Evolutionary conservation across 2,329 filamentous ascomycete genomes (phyloP).

Genomic region (Hypoxylon sp.): DNA sequence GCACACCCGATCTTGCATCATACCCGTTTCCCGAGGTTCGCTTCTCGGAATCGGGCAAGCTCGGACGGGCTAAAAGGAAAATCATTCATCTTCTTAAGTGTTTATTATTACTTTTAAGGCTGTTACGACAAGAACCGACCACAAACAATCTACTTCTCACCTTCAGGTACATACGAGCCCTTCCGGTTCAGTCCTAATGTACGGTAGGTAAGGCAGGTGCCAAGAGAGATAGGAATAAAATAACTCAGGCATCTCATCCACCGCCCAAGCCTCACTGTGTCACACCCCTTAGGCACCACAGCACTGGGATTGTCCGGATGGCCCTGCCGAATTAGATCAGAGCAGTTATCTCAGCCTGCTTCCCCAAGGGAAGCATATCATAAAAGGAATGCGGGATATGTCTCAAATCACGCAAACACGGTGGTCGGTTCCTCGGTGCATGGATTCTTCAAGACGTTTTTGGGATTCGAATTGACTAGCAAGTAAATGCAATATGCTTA

Average conservation of each 20-base stretch:
- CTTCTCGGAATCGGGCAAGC: conserved; percentile 40
- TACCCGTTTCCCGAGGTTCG: conserved; percentile 40
- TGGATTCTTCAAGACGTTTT: conserved; percentile 33
- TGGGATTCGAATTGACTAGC: conserved; percentile 45
- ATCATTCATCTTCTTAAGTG: conserved; percentile 14
- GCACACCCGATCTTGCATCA: conserved; percentile 24
- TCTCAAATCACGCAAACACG: conserved; percentile 35
- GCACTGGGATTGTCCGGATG: conserved; percentile 32
- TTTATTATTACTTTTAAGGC: conserved; percentile 8
- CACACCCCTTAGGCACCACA: conserved; percentile 23
- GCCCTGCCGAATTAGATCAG: conserved; percentile 36
- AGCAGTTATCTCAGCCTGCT: conserved; percentile 19
- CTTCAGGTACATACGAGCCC: not conserved
- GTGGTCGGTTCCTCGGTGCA: conserved; percentile 19
- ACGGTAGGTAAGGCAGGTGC: conserved; percentile 1
- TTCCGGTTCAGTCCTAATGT: conserved; percentile 15
- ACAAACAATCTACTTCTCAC: conserved; percentile 22
- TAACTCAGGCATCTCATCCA: conserved; percentile 28
- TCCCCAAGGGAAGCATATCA: not conserved
- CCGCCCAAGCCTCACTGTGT: conserved; percentile 20
- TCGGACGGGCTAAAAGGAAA: conserved; percentile 37
- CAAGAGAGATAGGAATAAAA: conserved; percentile 21
- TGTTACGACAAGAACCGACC: not conserved
- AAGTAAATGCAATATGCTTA: conserved; percentile 43
- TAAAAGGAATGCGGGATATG: conserved; percentile 26